Evolutionary conservation across 2,329 filamentous ascomycete species (phyloP), one percentile per base, ranked within the genome.

Genomic region (Bipolaris victoriae): DNA sequence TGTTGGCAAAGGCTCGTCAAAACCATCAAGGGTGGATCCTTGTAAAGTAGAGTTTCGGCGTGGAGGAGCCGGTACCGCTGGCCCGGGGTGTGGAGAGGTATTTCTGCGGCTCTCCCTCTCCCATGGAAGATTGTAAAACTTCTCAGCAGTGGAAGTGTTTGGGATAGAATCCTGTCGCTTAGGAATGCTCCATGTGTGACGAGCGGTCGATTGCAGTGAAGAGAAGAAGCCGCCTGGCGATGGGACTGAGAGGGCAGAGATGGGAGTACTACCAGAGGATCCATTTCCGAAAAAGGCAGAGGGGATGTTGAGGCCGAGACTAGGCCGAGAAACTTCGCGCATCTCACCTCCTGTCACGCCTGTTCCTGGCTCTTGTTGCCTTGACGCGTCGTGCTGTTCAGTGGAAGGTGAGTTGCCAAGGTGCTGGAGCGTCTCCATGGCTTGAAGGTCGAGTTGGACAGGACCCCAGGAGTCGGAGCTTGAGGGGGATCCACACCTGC

Each of bases 201-300:
- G 87, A 36, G 89, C 87, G 51, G 86, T 85, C 3, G 89, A 86
- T 36, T 90, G 91, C 26, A 97, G 84, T 0, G 90, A 92, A 2
- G 91, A 91, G 77, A 97, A 97, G 82, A 97, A 97, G 0, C 90
- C 92, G 24, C 91, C 90, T 0, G 94, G 94, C 0, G 94, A 97
- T 5, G 93, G 94, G 33, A 98, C 92, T 24, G 93, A 93, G 18
- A 97, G 84, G 57, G 86, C 88, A 18, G 90, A 93, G 61, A 97
- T 83, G 37, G 88, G 90, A 54, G 88, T 88, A 49, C 69, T 74
- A 22, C 67, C 71, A 41, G 66, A 66, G n/a, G 69, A 82, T 20
- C 73, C 77, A 33, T 74, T 78, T 35, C 66, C 65, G 22, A 60
- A 50, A 5, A 60, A 22, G 3, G 61, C 49, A 1, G 63, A 60